phyloP scores from a whole-genome alignment of 1,284 basidiomycete species.

The Leucoagaricus sp. region DNA sequence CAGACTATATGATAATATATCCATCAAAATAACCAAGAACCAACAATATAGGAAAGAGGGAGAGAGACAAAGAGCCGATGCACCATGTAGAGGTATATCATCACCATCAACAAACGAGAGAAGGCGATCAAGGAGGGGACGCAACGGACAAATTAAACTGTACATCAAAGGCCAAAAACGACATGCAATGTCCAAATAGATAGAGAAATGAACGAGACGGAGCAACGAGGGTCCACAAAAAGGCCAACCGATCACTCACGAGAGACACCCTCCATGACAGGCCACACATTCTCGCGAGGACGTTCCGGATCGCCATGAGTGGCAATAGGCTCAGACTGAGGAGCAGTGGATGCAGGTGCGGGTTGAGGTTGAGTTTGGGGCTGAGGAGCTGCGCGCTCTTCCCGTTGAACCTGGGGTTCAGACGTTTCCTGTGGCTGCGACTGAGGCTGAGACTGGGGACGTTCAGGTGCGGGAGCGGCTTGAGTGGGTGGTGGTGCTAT shows the following conservation, averaged over 20 bases:
- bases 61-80: background rate
- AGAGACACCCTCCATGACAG: slow-evolving; percentile 26
- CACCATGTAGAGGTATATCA: background rate
- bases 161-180: background rate
- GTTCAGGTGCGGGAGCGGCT: background rate
- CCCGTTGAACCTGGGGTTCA: background rate
- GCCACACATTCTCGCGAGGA: slow-evolving; percentile 29
- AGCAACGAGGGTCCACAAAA: background rate
- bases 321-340: background rate
- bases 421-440: background rate
- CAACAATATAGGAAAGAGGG: background rate
- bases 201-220: too few relatives aligned
- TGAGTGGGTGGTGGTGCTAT: slow-evolving; percentile 9
- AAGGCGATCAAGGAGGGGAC: background rate
- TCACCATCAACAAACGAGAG: background rate
- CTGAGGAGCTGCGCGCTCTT: background rate
- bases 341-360: background rate
- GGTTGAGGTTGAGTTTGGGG: slow-evolving; percentile 1
- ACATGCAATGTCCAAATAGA: background rate
- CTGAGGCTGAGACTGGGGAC: background rate
- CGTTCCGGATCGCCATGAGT: slow-evolving; percentile 7
- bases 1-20: slow-evolving; percentile 13
- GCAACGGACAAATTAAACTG: background rate
- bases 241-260: slow-evolving; percentile 23
- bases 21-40: slow-evolving; percentile 15